Base-by-base conservation (phyloP, 176 grass and related monocot genomes). In the Rhipidocladum racemiflorum region DNA sequence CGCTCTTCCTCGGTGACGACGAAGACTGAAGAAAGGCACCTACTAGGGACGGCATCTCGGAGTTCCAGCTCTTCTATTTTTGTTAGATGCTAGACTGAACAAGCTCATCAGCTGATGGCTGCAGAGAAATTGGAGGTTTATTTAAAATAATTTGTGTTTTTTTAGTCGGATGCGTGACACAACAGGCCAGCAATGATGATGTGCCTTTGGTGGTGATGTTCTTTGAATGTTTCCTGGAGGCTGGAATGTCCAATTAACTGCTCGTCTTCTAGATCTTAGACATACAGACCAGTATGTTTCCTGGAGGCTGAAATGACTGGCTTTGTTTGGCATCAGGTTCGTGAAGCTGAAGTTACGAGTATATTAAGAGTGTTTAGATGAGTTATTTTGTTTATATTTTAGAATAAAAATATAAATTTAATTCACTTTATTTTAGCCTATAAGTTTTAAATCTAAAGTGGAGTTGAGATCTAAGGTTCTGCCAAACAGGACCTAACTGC, bases 1-100 rank as follows among this genome's bases (percentile, higher is more conserved):
- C 67, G 84, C 84, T 45, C 88, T 90, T 45, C 88, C 88, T 29
- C 84, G 88, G 88, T 83, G 55, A 87, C 9, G 61, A 87, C 9
- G 61, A 87, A 86, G 84, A 38, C 49, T 68, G 79, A 61, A 86
- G 77, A n/a, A 25, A 40, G 67, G 6, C 15, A 55, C 48, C 24
- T 18, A 18, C 64, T 78, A 0, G 45, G 65, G 49, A 83, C 32
- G 34, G 18, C 67, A 21, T 4, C 15, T 0, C 6, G 1, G 10
- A 82, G 27, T 54, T 86, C 36, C 8, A 1, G 12, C 20, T 36
- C 28, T 29, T 85, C 21, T 76, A 51, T 45, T 11, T 49, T 34
- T 34, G 32, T 20, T 72, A 61, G 48, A 67, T 77, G 83, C 38
- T 25, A 1, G 13, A 55, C 18, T 24, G 59, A 54, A 56, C 4